Evolutionary conservation across 2,329 filamentous ascomycete genomes (phyloP), one percentile per base, ranked within the genome.

Genomic region (Claviceps sp.): DNA sequence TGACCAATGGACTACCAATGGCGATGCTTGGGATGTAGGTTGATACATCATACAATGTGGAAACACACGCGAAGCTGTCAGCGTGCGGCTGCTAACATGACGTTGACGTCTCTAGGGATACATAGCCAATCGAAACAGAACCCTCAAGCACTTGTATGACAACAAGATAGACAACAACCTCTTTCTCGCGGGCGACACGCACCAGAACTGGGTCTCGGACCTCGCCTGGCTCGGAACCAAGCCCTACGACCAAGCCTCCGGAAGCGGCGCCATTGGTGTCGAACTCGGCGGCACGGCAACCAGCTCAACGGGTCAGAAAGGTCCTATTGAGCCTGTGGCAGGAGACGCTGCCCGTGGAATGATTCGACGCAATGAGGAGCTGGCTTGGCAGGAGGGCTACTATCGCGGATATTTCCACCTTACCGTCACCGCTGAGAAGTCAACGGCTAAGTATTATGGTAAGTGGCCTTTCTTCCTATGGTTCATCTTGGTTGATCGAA

Each of bases 351-450:
- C 66, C 52, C 70, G 58, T 64, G 61, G 57, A 67, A 76, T 38
- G 69, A 73, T 56, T 61, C 61, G 44, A 66, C 72, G 58, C 22
- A 88, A 86, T 64, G 67, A 70, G 0, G 81, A 85, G 63, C 69
- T 89, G 47, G 81, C 85, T 60, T 89, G 84, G 85, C 79, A 83
- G 58, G 84, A 88, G 53, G 64, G 81, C 7, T 88, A 85, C 64
- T 89, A 87, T 64, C 74, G 84, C 17, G 85, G 85, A 1, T 89
- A 89, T 67, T 87, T 81, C 58, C 76, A 84, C 60, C 68, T 88
- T 42, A 73, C 76, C 47, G 69, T 86, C 51, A 71, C 68, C 19
- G 71, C 77, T 22, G 71, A 82, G 11, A 68, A 75, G 45, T 72
- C 85, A 2, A 70, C 76, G n/a, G 84, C 84, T 0, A 71, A 72